Percentiles rank a stretch among this genome's conserved stretches.
phyloP scores from a whole-genome alignment of 495 filamentous ascomycete genomes.

The Aspergillus steynii region DNA sequence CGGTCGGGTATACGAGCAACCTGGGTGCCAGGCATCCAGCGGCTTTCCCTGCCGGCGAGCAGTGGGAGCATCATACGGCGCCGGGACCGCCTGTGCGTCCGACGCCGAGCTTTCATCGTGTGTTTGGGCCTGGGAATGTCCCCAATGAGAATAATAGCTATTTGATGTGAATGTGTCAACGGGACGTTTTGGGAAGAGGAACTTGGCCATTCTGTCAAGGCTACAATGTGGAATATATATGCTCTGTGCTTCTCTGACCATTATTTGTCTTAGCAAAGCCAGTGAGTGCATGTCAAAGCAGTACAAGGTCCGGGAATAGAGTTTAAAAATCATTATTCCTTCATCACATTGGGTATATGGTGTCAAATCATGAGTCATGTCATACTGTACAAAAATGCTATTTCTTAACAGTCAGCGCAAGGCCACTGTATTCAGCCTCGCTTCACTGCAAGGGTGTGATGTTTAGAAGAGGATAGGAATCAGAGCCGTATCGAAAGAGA shows the following conservation, averaged over 20 bases:
- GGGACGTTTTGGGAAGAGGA: too few species aligned
- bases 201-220: too few species aligned
- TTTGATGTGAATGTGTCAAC: not conserved
- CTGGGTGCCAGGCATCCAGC: conserved; percentile 1
- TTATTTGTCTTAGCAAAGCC: too few species aligned
- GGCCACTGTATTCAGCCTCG: not conserved
- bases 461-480: not conserved
- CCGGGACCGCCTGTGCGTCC: conserved; percentile 12
- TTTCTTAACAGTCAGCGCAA: conserved; percentile 1
- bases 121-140: conserved; percentile 25
- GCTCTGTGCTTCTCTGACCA: too few species aligned
- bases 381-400: conserved; percentile 16
- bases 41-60: conserved; percentile 12
- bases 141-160: conserved; percentile 5
- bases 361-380: conserved; percentile 22
- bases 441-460: too few species aligned
- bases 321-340: conserved; percentile 2
- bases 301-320: not conserved
- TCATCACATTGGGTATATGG: conserved; percentile 12
- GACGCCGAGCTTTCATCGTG: conserved; percentile 24
- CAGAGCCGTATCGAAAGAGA: too few species aligned
- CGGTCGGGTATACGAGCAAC: not conserved
- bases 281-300: too few species aligned
- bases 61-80: conserved; percentile 14
- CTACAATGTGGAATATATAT: too few species aligned